A percentile compares a stretch with the other conserved stretches of the same genome.
These are phyloP conservation scores for Westerdykella ornata DNA, from an alignment of 2,329 filamentous ascomycete genomes.

Conservation along the genomic window DNA sequence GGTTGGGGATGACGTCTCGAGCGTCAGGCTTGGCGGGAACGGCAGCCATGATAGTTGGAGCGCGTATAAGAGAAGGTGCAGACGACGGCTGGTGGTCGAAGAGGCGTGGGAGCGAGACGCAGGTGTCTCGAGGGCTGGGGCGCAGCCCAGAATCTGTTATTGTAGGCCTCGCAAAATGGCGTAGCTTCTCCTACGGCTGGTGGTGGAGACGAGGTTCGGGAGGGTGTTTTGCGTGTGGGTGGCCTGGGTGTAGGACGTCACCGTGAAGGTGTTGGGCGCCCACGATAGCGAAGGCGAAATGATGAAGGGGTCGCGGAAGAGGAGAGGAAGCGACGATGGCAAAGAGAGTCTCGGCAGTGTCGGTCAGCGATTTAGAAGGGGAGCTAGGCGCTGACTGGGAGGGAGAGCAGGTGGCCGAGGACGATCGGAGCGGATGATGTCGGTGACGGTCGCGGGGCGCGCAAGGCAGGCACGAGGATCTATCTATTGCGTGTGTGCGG, in stretches of 20 bases:
- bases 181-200: slow-evolving; percentile 22
- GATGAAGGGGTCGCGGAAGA: background rate
- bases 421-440: background rate
- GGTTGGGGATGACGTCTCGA: slow-evolving; percentile 21
- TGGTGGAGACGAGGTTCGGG: slow-evolving; percentile 27
- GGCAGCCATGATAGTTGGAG: slow-evolving; percentile 25
- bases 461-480: background rate
- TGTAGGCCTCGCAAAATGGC: slow-evolving; percentile 34
- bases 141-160: slow-evolving; percentile 33
- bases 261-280: slow-evolving; percentile 17
- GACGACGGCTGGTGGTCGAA: background rate
- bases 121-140: slow-evolving; percentile 37
- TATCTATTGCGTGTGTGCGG: no score
- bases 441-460: background rate
- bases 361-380: background rate
- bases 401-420: background rate
- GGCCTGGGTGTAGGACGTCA: slow-evolving; percentile 25
- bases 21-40: slow-evolving; percentile 22
- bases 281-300: slow-evolving; percentile 6
- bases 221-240: slow-evolving; percentile 24
- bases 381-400: background rate
- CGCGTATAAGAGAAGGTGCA: slow-evolving; percentile 4
- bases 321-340: slow-evolving; percentile 2
- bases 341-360: slow-evolving; percentile 1
- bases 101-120: slow-evolving; percentile 24